Conservation (phyloP, 495 filamentous ascomycete species). For the Hypoxylon cercidicola region DNA sequence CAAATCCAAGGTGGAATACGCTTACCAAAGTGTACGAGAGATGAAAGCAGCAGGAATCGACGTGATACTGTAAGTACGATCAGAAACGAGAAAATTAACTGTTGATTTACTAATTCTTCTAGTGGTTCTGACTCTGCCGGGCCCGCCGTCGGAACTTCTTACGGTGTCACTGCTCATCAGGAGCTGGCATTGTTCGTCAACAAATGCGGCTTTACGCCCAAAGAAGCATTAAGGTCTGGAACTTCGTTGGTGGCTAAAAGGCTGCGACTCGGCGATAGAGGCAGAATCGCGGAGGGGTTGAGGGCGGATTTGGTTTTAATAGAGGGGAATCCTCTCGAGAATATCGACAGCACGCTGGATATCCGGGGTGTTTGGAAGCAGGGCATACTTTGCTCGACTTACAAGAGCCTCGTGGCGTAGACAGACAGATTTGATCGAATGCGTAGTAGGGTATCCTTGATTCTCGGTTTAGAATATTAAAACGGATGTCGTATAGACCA, state of each 20-base stretch:
- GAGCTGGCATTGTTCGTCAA: conserved; percentile 27
- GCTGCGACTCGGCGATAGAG: conserved; percentile 43
- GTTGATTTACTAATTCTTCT: background rate
- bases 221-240: conserved; percentile 41
- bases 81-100: background rate
- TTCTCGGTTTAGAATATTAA: too few species aligned
- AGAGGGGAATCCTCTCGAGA: conserved; percentile 44
- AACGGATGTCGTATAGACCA: too few species aligned
- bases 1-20: conserved; percentile 20
- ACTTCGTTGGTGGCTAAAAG: conserved; percentile 45
- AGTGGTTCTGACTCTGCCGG: conserved; percentile 39
- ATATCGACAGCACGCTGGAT: conserved; percentile 41
- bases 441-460: too few species aligned
- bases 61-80: conserved; percentile 22
- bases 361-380: conserved; percentile 35
- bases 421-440: too few species aligned
- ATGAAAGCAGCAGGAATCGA: conserved; percentile 29
- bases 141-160: conserved; percentile 24
- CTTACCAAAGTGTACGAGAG: conserved; percentile 27
- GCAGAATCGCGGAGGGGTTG: conserved; percentile 42
- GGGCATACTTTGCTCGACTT: conserved; percentile 20
- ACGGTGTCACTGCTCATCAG: conserved; percentile 25
- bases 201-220: conserved; percentile 40
- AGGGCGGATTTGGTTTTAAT: conserved; percentile 50
- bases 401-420: conserved; percentile 1